phyloP scores from a whole-genome alignment of 2,329 filamentous ascomycete species.

The Seiridium cupressi region DNA sequence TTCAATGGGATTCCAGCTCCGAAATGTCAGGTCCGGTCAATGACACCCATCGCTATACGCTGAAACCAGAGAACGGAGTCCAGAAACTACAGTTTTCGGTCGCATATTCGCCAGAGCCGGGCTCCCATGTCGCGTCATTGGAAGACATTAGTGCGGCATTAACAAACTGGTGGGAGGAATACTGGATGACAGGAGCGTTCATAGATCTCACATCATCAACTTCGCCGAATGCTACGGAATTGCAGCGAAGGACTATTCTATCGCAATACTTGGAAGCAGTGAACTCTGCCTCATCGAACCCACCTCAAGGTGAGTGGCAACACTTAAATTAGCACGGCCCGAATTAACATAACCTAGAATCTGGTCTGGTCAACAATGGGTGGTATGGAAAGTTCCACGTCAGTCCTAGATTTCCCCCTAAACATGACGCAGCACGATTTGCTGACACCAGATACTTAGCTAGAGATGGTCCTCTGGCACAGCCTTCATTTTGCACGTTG shows the following conservation, averaged over 20 bases:
- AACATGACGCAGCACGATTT: not conserved
- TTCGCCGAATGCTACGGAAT: constrained; percentile 41
- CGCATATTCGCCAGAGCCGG: constrained; percentile 27
- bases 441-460: constrained; percentile 15
- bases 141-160: constrained; percentile 28
- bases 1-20: constrained; percentile 35
- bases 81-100: constrained; percentile 27
- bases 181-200: constrained; percentile 50
- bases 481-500: constrained; percentile 48
- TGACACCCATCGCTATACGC: constrained; percentile 41
- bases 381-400: constrained; percentile 57
- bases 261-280: constrained; percentile 53
- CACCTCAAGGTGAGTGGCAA: constrained; percentile 39
- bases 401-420: constrained; percentile 10
- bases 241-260: constrained; percentile 51
- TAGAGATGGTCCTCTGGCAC: constrained; percentile 57
- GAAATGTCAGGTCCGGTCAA: constrained; percentile 30
- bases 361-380: constrained; percentile 47
- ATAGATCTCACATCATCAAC: constrained; percentile 42
- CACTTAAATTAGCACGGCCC: not conserved
- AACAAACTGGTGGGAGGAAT: constrained; percentile 43
- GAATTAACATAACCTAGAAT: constrained; percentile 13
- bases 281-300: constrained; percentile 47
- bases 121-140: constrained; percentile 19
- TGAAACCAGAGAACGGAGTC: constrained; percentile 24